Evolutionary conservation across 257 asterid species (phyloP).

Genomic region (Oldenlandia corymbosa): DNA sequence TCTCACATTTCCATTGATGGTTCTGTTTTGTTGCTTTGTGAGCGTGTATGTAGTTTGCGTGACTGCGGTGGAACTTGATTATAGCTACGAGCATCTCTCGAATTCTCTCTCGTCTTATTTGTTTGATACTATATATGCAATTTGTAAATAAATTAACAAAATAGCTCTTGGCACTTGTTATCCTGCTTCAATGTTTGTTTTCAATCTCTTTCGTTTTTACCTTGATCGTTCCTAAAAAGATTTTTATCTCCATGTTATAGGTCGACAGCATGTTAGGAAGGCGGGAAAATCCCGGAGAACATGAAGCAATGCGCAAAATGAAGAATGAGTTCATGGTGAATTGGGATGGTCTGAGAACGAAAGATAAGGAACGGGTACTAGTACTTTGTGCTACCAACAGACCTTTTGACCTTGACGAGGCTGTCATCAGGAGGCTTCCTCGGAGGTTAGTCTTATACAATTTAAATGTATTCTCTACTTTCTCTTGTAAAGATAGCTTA

Average conservation of each 20-base stretch:
- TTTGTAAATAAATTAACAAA: neutral
- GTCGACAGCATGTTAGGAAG: constrained; percentile 97
- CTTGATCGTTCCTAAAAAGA: neutral
- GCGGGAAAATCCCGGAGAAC: constrained; percentile 94
- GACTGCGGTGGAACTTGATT: neutral
- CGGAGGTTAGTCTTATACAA: constrained; percentile 44
- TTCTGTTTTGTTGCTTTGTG: neutral
- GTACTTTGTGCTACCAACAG: constrained; percentile 95
- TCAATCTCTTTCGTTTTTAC: constrained; percentile 10
- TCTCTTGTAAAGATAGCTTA: neutral
- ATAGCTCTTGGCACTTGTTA: neutral
- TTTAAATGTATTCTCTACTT: neutral
- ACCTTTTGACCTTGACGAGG: constrained; percentile 94
- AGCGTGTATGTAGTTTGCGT: neutral
- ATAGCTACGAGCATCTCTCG: neutral
- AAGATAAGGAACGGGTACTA: constrained; percentile 87
- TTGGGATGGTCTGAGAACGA: constrained; percentile 93
- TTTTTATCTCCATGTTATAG: constrained; percentile 23
- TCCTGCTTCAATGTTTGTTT: neutral
- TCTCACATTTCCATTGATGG: no score
- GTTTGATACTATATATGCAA: neutral
- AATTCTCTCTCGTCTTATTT: neutral
- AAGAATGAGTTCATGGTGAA: constrained; percentile 91
- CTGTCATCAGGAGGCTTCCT: constrained; percentile 95
- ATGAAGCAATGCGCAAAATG: constrained; percentile 98